A percentile compares a stretch with the other conserved stretches of the same genome.
phyloP scores from a whole-genome alignment of 2,329 filamentous ascomycete genomes.

The Penicillium thymicola region DNA sequence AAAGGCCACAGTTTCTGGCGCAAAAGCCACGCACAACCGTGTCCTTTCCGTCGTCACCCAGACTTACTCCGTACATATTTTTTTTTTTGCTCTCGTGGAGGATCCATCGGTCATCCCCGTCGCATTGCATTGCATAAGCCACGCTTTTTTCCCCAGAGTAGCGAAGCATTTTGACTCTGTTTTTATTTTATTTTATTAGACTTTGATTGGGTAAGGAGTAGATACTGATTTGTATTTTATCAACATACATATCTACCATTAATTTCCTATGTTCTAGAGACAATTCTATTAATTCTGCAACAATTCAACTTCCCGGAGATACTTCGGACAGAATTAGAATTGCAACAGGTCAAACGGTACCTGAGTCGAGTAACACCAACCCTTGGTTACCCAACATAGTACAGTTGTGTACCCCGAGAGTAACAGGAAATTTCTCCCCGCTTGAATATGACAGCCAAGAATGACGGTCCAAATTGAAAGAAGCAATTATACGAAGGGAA shows the following conservation, averaged over 20 bases:
- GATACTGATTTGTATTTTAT: background rate
- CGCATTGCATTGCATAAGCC: conserved; percentile 29
- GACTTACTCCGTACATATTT: too few relatives aligned
- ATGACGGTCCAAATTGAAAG: conserved; percentile 5
- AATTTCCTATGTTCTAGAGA: background rate
- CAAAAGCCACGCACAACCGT: too few relatives aligned
- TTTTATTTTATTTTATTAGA: background rate
- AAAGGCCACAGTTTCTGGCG: too few relatives aligned
- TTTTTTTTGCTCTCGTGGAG: conserved; percentile 13
- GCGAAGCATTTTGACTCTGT: background rate
- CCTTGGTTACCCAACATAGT: conserved; percentile 5
- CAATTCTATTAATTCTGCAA: background rate
- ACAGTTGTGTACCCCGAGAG: conserved; percentile 5
- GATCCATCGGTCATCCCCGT: conserved; percentile 19
- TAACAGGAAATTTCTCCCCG: conserved; percentile 7
- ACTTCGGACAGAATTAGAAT: conserved; percentile 5
- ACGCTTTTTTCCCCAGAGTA: conserved; percentile 19
- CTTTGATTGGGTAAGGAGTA: background rate
- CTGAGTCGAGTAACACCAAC: conserved; percentile 15
- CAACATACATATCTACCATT: background rate
- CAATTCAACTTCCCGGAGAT: conserved; percentile 1
- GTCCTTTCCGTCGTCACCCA: too few relatives aligned
- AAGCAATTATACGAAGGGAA: conserved; percentile 18
- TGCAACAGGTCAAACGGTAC: conserved; percentile 18
- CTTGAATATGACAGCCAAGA: conserved; percentile 4